Evolutionary conservation across 306 rosid species (phyloP).

Genomic region (Rosa rugosa): DNA sequence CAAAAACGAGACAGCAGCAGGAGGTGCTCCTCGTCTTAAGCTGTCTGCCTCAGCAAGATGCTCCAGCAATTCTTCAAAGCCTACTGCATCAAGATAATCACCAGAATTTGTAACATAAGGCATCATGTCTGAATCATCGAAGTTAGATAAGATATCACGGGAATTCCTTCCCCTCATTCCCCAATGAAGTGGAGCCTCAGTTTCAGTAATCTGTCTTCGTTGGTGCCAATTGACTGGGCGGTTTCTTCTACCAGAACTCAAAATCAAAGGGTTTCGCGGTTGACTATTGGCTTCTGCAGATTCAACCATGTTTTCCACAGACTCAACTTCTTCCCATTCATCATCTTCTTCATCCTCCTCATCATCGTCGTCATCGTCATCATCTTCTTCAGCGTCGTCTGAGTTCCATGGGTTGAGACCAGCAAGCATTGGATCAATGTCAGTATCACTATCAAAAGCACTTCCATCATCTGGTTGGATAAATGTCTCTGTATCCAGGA

Average conservation of each 20-base stretch:
- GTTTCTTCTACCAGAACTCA: constrained; percentile 43
- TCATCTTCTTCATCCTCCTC: constrained; percentile 44
- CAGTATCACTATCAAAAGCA: constrained; percentile 68
- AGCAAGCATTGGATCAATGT: constrained; percentile 96
- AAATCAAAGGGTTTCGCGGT: constrained; percentile 41
- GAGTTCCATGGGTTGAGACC: constrained; percentile 68
- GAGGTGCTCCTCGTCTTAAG: constrained; percentile 91
- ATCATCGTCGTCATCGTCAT: constrained; percentile 33
- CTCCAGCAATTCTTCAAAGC: constrained; percentile 67
- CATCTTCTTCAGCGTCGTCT: constrained; percentile 50
- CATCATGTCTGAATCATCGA: constrained; percentile 46
- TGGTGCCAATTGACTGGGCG: constrained; percentile 37
- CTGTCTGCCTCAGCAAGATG: constrained; percentile 71
- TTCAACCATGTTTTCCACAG: constrained; percentile 42
- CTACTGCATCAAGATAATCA: constrained; percentile 67
- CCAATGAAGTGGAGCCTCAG: constrained; percentile 41
- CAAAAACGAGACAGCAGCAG: constrained; percentile 63
- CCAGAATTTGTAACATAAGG: constrained; percentile 50
- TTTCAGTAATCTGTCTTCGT: constrained; percentile 40
- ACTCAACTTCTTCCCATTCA: constrained; percentile 55
- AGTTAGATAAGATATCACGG: constrained; percentile 30
- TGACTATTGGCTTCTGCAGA: constrained; percentile 39
- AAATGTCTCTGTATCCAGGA: constrained; percentile 54
- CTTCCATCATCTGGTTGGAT: constrained; percentile 47
- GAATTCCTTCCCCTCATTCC: constrained; percentile 43